Conservation (phyloP, 2,329 filamentous ascomycete species). For the Aureobasidium sp. region DNA sequence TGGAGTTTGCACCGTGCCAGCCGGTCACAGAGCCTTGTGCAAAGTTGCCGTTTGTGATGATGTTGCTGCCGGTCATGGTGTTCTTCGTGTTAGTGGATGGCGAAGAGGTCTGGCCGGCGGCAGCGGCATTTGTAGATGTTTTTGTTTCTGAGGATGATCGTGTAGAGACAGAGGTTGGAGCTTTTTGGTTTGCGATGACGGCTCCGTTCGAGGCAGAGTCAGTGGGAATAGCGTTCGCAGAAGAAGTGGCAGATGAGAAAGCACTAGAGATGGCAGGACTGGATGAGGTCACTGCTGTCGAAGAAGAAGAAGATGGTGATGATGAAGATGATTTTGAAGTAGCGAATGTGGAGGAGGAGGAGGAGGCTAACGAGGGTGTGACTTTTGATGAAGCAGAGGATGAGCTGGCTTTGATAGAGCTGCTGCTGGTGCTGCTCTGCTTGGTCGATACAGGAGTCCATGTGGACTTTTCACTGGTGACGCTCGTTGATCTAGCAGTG, state of each 20-base stretch:
- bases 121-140: not conserved
- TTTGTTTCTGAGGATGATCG: not conserved
- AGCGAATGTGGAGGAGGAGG: too few species aligned
- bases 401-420: not conserved
- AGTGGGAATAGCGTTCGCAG: not conserved
- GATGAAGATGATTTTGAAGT: too few species aligned
- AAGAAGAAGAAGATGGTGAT: too few species aligned
- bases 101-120: not conserved
- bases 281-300: not conserved
- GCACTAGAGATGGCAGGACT: not conserved
- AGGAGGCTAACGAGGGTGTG: not conserved
- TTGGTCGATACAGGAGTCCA: not conserved
- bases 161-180: not conserved
- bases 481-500: not conserved
- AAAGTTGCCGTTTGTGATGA: slow-evolving; percentile 8
- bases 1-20: not conserved
- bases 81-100: not conserved
- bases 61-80: not conserved
- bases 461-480: not conserved
- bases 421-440: slow-evolving; percentile 4
- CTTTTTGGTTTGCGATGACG: slow-evolving; percentile 5
- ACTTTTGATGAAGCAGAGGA: not conserved
- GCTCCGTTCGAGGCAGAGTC: not conserved
- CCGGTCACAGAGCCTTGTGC: not conserved
- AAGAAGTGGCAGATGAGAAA: not conserved